Percentiles rank a stretch among this genome's conserved stretches.
Evolutionary conservation across 768 basidiomycete genomes (phyloP).

Genomic region (Calocybe cyanea): DNA sequence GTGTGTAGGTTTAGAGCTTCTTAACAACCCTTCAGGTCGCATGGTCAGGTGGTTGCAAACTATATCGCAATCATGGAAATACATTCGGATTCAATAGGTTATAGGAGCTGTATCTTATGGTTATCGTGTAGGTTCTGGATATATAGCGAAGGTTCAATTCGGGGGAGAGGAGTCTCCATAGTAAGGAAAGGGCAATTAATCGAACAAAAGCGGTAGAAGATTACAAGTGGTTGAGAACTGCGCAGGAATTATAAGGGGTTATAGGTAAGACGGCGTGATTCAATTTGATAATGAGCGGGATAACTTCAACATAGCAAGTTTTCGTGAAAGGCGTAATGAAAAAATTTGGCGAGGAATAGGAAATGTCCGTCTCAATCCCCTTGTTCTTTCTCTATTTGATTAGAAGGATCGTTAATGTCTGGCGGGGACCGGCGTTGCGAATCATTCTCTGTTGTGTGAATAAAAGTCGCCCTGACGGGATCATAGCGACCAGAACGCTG

Average conservation of each 20-base stretch:
- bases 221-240: background rate
- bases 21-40: background rate
- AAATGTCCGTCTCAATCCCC: background rate
- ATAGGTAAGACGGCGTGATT: slow-evolving; percentile 4
- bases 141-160: slow-evolving; percentile 4
- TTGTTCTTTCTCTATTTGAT: slow-evolving; percentile 17
- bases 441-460: slow-evolving; percentile 27
- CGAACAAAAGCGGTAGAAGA: slow-evolving; percentile 1
- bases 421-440: slow-evolving; percentile 20
- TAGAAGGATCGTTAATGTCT: slow-evolving; percentile 17
- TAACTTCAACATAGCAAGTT: slow-evolving; percentile 10
- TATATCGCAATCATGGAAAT: background rate
- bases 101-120: slow-evolving; percentile 2
- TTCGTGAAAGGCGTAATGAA: slow-evolving; percentile 16
- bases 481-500: slow-evolving; percentile 46
- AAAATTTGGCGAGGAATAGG: slow-evolving; percentile 4
- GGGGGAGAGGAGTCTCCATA: slow-evolving; percentile 2
- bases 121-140: background rate
- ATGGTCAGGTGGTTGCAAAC: background rate
- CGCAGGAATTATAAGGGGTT: slow-evolving; percentile 6
- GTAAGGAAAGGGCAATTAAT: slow-evolving; percentile 2
- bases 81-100: slow-evolving; percentile 3
- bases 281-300: slow-evolving; percentile 8
- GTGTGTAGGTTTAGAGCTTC: slow-evolving; percentile 1
- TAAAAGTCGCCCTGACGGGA: slow-evolving; percentile 44